Percentiles rank a stretch among this genome's conserved stretches.
Conservation (phyloP, 23 red algal species). For the Gracilaria caudata region DNA sequence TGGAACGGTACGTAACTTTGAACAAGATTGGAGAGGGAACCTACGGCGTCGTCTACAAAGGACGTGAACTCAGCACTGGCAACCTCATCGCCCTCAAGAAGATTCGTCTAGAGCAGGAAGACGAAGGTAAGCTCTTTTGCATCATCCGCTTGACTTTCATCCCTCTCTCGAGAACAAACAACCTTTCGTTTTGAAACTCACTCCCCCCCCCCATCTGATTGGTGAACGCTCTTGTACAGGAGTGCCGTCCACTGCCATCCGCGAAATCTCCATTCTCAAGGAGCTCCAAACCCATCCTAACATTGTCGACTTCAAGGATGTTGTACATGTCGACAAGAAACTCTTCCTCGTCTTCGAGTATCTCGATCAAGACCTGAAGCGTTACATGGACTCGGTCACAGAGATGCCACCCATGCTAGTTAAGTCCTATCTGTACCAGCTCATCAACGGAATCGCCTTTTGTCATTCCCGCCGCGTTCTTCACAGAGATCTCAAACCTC, state of each 20-base stretch:
- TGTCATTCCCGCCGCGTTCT: constrained; percentile 90
- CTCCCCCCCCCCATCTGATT: neutral
- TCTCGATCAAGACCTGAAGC: constrained; percentile 99
- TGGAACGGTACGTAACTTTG: constrained; percentile 85
- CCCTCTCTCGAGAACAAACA: neutral
- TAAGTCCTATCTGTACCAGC: constrained; percentile 95
- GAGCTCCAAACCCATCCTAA: constrained; percentile 93
- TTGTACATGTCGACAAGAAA: constrained; percentile 90
- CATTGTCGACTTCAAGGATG: constrained; percentile 93
- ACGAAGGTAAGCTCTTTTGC: constrained; percentile 73
- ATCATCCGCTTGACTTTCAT: neutral
- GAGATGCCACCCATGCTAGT: constrained; percentile 74
- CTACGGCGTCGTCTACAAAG: constrained; percentile 98
- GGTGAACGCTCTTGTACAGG: constrained; percentile 1
- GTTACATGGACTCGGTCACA: constrained; percentile 93
- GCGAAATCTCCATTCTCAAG: constrained; percentile 98
- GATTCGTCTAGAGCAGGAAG: constrained; percentile 97
- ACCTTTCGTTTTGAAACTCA: neutral
- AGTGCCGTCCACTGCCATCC: constrained; percentile 95
- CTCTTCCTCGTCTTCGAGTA: constrained; percentile 99
- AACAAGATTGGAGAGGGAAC: constrained; percentile 97
- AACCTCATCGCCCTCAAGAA: constrained; percentile 93
- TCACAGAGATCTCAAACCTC: constrained; percentile 98
- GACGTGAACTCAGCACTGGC: constrained; percentile 67
- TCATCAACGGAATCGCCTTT: constrained; percentile 97